Conservation (phyloP, 83 land plant genomes). For the Thuja plicata region DNA sequence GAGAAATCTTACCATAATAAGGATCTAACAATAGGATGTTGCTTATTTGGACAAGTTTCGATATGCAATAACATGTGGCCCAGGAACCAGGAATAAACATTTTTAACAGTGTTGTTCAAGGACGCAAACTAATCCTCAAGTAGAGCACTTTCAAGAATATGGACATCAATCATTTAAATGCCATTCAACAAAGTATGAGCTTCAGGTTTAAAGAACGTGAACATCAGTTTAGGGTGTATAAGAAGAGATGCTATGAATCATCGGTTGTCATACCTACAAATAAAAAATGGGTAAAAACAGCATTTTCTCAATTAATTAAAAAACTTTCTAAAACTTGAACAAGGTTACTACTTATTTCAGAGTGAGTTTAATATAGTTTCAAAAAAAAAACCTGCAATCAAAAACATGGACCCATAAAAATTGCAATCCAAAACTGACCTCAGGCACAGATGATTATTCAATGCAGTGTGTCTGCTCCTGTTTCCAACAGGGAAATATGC, state of each 20-base stretch:
- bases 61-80: neutral
- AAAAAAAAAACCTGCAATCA: neutral
- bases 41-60: neutral
- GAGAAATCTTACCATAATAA: neutral
- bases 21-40: neutral
- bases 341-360: neutral
- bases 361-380: neutral
- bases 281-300: neutral
- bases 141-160: neutral
- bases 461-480: neutral
- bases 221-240: neutral
- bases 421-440: slow-evolving; percentile 9
- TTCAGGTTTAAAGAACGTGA: neutral
- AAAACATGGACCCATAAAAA: neutral
- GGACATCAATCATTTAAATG: neutral
- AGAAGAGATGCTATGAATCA: neutral
- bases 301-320: neutral
- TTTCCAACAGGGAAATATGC: neutral
- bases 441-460: neutral
- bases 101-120: neutral
- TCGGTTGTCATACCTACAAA: neutral
- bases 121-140: neutral
- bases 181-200: neutral
- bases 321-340: neutral
- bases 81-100: neutral